Conservation (phyloP, 2,329 filamentous ascomycete genomes). For the Fusarium tricinctum region DNA sequence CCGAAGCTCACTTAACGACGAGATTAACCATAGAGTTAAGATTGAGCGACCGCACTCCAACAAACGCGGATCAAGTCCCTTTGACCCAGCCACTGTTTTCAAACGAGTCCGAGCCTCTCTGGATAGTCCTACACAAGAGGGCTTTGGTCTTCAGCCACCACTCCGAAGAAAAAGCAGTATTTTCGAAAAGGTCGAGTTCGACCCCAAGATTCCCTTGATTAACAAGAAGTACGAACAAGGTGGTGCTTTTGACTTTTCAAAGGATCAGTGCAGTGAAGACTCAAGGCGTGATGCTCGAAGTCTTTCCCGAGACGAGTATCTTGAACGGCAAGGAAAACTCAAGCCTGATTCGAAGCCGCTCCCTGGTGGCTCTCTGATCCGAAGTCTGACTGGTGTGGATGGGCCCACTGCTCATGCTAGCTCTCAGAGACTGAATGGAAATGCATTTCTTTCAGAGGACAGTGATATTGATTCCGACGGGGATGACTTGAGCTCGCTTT, state of each 20-base stretch:
- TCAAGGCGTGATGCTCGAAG: constrained; percentile 51
- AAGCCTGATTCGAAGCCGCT: constrained; percentile 54
- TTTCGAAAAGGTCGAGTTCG: constrained; percentile 69
- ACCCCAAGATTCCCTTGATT: constrained; percentile 65
- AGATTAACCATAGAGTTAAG: constrained; percentile 52
- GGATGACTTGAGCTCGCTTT: constrained; percentile 66
- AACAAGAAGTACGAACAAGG: constrained; percentile 72
- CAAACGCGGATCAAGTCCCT: constrained; percentile 70
- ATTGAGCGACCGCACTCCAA: constrained; percentile 52
- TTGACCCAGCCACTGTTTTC: constrained; percentile 70
- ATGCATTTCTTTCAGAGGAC: constrained; percentile 62
- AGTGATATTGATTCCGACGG: constrained; percentile 68
- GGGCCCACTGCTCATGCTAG: constrained; percentile 50
- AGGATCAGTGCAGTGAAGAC: constrained; percentile 52
- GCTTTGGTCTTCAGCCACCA: constrained; percentile 43
- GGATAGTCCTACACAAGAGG: constrained; percentile 36
- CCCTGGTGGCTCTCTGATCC: constrained; percentile 47
- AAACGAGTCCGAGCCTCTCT: constrained; percentile 69
- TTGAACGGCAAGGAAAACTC: constrained; percentile 62
- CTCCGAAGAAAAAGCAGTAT: constrained; percentile 59
- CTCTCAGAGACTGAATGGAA: constrained; percentile 56
- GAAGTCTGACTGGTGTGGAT: constrained; percentile 49
- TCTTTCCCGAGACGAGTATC: constrained; percentile 63
- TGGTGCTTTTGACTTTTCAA: constrained; percentile 65
- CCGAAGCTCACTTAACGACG: constrained; percentile 65